phyloP scores from a whole-genome alignment of 305 asterid species.

The Coffea humblotiana region DNA sequence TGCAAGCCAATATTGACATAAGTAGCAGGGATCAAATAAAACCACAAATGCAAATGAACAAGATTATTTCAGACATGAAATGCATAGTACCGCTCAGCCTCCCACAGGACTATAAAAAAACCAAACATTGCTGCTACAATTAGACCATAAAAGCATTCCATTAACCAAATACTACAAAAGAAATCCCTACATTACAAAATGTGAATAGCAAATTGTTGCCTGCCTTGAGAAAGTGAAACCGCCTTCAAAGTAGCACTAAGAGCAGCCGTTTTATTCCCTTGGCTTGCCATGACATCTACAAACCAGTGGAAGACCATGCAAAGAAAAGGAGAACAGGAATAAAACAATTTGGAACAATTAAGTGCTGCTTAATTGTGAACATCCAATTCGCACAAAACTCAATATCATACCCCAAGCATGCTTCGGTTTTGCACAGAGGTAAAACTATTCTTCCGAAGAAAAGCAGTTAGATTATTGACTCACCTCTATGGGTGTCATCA shows the following conservation, averaged over 20 bases:
- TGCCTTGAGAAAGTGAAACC: constrained; percentile 83
- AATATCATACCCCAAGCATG: constrained; percentile 33
- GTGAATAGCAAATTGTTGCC: constrained; percentile 70
- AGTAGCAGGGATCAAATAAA: background rate
- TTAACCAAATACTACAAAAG: constrained; percentile 27
- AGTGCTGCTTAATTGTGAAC: constrained; percentile 43
- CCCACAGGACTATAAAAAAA: background rate
- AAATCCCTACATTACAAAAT: constrained; percentile 45
- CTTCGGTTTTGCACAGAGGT: constrained; percentile 20
- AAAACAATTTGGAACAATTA: constrained; percentile 40
- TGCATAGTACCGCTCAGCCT: background rate
- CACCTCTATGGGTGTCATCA: constrained; percentile 97
- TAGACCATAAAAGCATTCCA: constrained; percentile 31
- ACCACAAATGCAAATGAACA: background rate
- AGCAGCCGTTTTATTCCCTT: constrained; percentile 75
- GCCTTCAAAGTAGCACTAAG: constrained; percentile 80
- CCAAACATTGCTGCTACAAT: constrained; percentile 1
- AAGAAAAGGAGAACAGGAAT: constrained; percentile 66
- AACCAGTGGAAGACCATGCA: constrained; percentile 88
- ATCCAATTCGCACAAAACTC: constrained; percentile 35
- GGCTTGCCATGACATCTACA: constrained; percentile 90
- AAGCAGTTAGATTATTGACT: constrained; percentile 36
- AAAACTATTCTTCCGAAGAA: constrained; percentile 22
- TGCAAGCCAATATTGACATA: background rate
- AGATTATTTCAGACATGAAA: background rate